A percentile compares a stretch with the other conserved stretches of the same genome.
These are phyloP conservation scores for Aspergillus quadricinctus DNA, from an alignment of 2,329 filamentous ascomycete species.

Conservation along the genomic window DNA sequence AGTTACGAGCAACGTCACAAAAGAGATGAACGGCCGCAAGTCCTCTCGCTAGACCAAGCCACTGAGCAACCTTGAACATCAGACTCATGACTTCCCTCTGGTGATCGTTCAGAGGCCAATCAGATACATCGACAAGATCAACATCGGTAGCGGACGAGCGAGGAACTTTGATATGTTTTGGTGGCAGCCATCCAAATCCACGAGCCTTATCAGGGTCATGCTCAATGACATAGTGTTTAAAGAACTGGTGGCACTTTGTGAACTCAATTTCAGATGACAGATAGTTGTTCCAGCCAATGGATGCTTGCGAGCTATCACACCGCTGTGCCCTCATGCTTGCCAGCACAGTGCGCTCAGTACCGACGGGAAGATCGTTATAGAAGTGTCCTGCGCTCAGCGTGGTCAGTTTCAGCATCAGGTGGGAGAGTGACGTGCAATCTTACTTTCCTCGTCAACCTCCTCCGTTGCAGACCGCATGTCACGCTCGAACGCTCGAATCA, in stretches of 20 bases:
- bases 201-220: slow-evolving; percentile 13
- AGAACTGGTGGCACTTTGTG: slow-evolving; percentile 16
- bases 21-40: slow-evolving; percentile 25
- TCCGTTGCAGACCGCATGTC: slow-evolving; percentile 10
- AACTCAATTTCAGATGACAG: slow-evolving; percentile 14
- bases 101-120: slow-evolving; percentile 8
- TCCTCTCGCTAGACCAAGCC: slow-evolving; percentile 24
- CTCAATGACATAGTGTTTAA: slow-evolving; percentile 13
- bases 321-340: slow-evolving; percentile 17
- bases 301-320: slow-evolving; percentile 15
- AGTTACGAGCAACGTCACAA: slow-evolving; percentile 22
- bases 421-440: background rate
- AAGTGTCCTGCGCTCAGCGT: slow-evolving; percentile 10
- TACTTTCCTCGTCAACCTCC: slow-evolving; percentile 12
- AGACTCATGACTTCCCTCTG: slow-evolving; percentile 9
- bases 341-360: slow-evolving; percentile 8
- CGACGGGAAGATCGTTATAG: slow-evolving; percentile 9
- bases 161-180: slow-evolving; percentile 6
- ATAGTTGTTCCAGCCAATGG: slow-evolving; percentile 15
- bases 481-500: slow-evolving; percentile 20
- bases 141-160: slow-evolving; percentile 5
- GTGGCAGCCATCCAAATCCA: slow-evolving; percentile 17
- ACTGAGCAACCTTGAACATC: slow-evolving; percentile 22
- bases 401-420: background rate
- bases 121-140: slow-evolving; percentile 8